These are phyloP conservation scores for Chalaropsis thielavioides DNA, from an alignment of 2,329 filamentous ascomycete species.

Conservation along the genomic window DNA sequence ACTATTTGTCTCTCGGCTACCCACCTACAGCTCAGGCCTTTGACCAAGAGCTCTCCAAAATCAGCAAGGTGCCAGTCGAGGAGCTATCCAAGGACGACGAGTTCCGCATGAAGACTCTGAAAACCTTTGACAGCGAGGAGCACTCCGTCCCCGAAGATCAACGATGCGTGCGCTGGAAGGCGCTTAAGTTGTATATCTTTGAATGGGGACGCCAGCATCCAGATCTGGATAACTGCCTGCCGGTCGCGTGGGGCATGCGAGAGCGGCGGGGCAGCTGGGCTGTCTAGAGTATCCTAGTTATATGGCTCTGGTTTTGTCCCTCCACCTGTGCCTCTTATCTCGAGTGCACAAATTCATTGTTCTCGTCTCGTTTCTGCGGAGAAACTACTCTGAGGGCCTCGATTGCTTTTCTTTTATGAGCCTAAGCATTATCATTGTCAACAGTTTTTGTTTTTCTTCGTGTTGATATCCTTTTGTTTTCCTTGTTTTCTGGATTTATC, in stretches of 20 bases:
- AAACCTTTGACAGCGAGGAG: constrained; percentile 44
- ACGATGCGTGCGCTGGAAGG: constrained; percentile 63
- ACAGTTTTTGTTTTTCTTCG: neutral
- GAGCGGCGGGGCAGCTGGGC: constrained; percentile 60
- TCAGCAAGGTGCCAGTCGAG: constrained; percentile 52
- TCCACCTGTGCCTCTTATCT: no score
- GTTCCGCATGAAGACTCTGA: constrained; percentile 47
- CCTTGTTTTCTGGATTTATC: neutral
- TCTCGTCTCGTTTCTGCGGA: no score
- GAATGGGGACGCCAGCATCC: constrained; percentile 88
- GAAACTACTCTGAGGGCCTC: no score
- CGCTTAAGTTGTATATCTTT: constrained; percentile 65
- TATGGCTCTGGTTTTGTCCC: neutral
- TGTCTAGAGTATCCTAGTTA: constrained; percentile 30
- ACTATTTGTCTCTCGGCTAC: constrained; percentile 87
- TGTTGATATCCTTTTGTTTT: neutral
- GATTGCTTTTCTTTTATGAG: neutral
- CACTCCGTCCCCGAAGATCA: constrained; percentile 20
- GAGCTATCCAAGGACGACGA: constrained; percentile 62
- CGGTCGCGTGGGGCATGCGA: constrained; percentile 52
- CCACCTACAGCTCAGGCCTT: constrained; percentile 70
- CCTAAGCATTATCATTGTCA: neutral
- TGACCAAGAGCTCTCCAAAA: constrained; percentile 73
- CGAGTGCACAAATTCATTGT: no score
- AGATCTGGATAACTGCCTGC: constrained; percentile 43